Evolutionary conservation across 495 filamentous ascomycete genomes (phyloP).

Genomic region (Thermochaetoides thermophila): DNA sequence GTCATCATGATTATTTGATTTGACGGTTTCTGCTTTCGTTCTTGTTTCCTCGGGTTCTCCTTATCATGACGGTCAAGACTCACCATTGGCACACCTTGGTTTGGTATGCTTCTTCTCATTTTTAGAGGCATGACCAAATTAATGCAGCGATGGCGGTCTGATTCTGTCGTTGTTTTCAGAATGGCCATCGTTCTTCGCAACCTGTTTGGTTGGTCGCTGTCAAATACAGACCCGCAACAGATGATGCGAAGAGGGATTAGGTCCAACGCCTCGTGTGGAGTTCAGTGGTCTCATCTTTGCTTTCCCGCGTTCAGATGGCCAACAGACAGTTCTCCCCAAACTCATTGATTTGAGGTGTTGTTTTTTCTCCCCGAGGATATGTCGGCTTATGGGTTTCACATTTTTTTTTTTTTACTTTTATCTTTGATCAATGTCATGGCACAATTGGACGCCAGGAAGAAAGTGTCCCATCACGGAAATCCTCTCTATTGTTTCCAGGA

Average conservation of each 20-base stretch:
- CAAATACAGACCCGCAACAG: too few species aligned
- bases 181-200: too few species aligned
- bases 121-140: background rate
- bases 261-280: too few species aligned
- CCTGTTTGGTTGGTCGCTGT: too few species aligned
- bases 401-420: background rate
- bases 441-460: too few species aligned
- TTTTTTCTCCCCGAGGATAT: background rate
- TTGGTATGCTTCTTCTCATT: background rate
- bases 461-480: too few species aligned
- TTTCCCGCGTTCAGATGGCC: background rate
- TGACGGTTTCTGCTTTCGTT: background rate
- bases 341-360: constrained; percentile 5
- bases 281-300: constrained; percentile 1
- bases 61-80: background rate
- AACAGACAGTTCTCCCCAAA: background rate
- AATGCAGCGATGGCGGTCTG: background rate
- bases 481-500: constrained; percentile 2
- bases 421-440: too few species aligned
- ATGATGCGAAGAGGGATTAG: too few species aligned
- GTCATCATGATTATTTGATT: constrained; percentile 1
- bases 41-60: background rate
- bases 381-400: background rate
- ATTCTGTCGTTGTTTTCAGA: too few species aligned
- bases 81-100: background rate